Conservation (phyloP, 106 monocot genomes). For the Xerophyta viscosa region DNA sequence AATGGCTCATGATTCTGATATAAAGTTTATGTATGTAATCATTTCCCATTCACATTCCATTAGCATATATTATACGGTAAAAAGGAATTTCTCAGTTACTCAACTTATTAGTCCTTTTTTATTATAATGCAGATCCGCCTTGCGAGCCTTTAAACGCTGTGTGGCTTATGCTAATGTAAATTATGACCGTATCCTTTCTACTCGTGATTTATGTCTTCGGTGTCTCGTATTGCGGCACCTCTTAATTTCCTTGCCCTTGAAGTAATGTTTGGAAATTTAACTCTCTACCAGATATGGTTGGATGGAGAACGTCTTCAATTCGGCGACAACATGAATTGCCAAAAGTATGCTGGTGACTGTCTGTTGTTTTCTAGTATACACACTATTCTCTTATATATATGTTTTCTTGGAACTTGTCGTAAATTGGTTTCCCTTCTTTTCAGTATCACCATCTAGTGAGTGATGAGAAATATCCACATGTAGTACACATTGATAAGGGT, state of each 20-base stretch:
- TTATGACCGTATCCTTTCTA: conserved; percentile 64
- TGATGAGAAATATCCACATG: conserved; percentile 60
- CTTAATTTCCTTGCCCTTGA: not conserved
- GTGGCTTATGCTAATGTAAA: conserved; percentile 76
- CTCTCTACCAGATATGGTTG: conserved; percentile 57
- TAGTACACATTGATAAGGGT: conserved; percentile 50
- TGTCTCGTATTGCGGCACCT: not conserved
- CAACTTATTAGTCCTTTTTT: not conserved
- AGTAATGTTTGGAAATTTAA: conserved; percentile 8
- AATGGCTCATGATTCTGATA: conserved; percentile 53
- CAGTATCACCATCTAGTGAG: conserved; percentile 38
- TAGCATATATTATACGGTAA: not conserved
- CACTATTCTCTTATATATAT: no score
- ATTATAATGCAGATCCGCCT: conserved; percentile 43
- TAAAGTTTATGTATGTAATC: conserved; percentile 46
- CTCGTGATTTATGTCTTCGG: not conserved
- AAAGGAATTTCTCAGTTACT: not conserved
- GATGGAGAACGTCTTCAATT: conserved; percentile 79
- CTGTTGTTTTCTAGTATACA: no score
- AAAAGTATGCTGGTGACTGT: conserved; percentile 24
- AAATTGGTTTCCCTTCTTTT: no score
- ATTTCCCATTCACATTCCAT: not conserved
- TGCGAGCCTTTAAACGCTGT: conserved; percentile 56
- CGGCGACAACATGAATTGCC: conserved; percentile 65
- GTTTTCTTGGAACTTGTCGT: no score